Evolutionary conservation across 768 basidiomycete genomes (phyloP), one percentile per base, ranked within the genome.

Genomic region (Pleurotus giganteus): DNA sequence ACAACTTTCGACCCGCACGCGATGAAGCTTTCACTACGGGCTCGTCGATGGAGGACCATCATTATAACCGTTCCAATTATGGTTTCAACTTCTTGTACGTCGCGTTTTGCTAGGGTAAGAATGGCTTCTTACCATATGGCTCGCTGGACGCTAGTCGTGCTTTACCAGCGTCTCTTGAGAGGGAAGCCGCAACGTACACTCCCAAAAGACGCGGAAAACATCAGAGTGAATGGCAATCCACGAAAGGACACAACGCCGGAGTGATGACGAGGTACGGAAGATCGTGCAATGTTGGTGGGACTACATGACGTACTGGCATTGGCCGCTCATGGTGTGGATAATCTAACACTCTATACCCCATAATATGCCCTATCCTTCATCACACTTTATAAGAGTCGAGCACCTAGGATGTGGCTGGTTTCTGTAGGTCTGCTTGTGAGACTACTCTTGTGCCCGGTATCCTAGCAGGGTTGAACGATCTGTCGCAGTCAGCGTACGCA

Each of bases 401-500:
- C 27, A 34, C 34, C 17, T 23, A 19, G 29, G 31, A 21, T 37
- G 15, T 23, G 15, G 17, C 17, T 8, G 52, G 17, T 26, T 63
- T 49, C 5, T 62, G 61, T 39, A 63, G 58, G 60, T 73, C 67
- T 42, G 70, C 59, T 41, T 69, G 69, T 44, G 79, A 76, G 61
- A 93, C 70, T 65, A 94, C 80, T 58, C 89, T 83, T 42, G 87
- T 89, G 57, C 93, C 93, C 17, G 92, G 86, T 68, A 94, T 82
- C 63, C 92, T 82, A 45, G 93, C 88, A 17, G 91, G 89, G 73
- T 94, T 94, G 83, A 95, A 96, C 13, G 89, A 87, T 47, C 92
- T 84, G 74, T 96, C 91, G 72, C 93, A 94, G 79, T 95, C 93
- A 27, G 90, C 86, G 66, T 92, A 94, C 26, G 93, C 91, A 50